Conservation (phyloP, 768 basidiomycete species). For the Pluteus cervinus region DNA sequence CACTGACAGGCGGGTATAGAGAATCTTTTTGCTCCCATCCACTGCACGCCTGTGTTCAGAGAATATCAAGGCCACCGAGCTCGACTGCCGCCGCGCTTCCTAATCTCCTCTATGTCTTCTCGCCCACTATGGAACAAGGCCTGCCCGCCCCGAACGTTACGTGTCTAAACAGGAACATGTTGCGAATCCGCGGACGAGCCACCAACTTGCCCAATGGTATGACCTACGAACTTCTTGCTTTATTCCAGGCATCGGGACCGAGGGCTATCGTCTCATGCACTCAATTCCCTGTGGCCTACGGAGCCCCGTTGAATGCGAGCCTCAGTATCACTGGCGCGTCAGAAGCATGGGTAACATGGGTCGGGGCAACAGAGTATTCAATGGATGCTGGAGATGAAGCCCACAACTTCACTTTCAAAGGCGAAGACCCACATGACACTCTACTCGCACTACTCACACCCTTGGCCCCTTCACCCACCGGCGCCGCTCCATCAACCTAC, state of each 20-base stretch:
- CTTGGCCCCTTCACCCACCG: too few species aligned
- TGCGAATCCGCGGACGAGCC: conserved; percentile 47
- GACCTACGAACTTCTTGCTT: conserved; percentile 65
- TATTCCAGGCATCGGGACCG: conserved; percentile 34
- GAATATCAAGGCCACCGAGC: conserved; percentile 33
- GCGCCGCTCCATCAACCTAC: conserved; percentile 24
- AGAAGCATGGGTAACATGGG: conserved; percentile 65
- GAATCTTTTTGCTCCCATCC: conserved; percentile 65
- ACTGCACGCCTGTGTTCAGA: conserved; percentile 54
- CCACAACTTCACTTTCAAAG: conserved; percentile 56
- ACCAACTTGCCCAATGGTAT: conserved; percentile 44
- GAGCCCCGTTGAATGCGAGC: conserved; percentile 33
- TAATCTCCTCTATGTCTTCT: conserved; percentile 40
- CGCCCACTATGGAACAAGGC: conserved; percentile 36
- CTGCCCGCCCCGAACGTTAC: conserved; percentile 55
- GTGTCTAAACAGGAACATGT: conserved; percentile 49
- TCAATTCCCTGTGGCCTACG: conserved; percentile 23
- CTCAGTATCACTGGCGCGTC: conserved; percentile 39
- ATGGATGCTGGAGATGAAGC: conserved; percentile 53
- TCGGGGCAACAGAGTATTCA: conserved; percentile 67
- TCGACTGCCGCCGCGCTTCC: conserved; percentile 24
- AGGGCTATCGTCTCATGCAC: conserved; percentile 20
- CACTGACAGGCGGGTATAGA: conserved; percentile 20
- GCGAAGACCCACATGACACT: conserved; percentile 49
- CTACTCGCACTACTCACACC: conserved; percentile 34